Conservation (phyloP, 2,329 filamentous ascomycete genomes). For the Shiraia sp. region DNA sequence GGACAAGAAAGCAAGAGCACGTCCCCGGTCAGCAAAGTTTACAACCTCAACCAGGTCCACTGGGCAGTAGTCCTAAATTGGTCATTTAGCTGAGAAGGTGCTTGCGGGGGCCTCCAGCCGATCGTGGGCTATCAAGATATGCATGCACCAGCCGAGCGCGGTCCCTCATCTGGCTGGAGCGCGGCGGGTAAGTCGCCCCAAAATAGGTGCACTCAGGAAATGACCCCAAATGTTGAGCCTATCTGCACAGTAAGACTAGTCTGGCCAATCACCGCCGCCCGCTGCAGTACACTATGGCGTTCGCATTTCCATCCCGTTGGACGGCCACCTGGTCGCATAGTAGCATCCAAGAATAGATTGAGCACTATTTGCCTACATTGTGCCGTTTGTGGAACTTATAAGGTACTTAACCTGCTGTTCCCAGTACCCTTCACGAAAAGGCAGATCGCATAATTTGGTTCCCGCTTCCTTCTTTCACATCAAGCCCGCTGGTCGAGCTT, state of each 20-base stretch:
- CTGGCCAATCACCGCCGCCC: conserved; percentile 34
- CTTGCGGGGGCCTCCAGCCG: conserved; percentile 33
- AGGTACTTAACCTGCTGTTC: conserved; percentile 48
- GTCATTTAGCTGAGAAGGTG: conserved; percentile 39
- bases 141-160: conserved; percentile 20
- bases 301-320: conserved; percentile 35
- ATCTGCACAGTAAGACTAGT: conserved; percentile 28
- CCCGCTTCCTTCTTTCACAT: conserved; percentile 41
- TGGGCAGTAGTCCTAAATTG: conserved; percentile 26
- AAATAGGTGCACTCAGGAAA: conserved; percentile 43
- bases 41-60: conserved; percentile 12
- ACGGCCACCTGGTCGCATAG: conserved; percentile 30
- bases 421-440: conserved; percentile 32
- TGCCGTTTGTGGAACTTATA: conserved; percentile 50
- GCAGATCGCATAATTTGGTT: conserved; percentile 55
- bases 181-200: conserved; percentile 45
- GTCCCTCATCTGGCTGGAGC: conserved; percentile 23
- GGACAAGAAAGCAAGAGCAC: conserved; percentile 24
- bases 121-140: conserved; percentile 32
- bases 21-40: conserved; percentile 24
- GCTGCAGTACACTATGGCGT: conserved; percentile 27
- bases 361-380: conserved; percentile 46
- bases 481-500: conserved; percentile 55
- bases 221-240: conserved; percentile 41
- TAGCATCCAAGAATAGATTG: conserved; percentile 54